A percentile compares a stretch with the other conserved stretches of the same genome.
phyloP scores from a whole-genome alignment of 2,329 filamentous ascomycete genomes.

The Paecilomyces dactylethromorphus region DNA sequence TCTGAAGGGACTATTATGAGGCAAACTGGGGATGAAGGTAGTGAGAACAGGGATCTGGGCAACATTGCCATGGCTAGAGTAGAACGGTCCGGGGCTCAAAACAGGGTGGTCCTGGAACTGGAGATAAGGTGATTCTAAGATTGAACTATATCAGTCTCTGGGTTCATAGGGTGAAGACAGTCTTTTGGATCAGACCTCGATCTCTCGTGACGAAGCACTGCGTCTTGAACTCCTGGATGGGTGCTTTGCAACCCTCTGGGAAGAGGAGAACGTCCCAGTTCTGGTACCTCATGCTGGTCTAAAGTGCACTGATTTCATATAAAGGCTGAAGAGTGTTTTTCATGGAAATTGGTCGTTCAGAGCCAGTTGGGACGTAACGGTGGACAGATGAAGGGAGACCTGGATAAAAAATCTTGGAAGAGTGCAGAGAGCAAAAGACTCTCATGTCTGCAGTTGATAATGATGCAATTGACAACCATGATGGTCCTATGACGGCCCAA shows the following conservation, averaged over 20 bases:
- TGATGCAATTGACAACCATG: too few species aligned
- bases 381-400: too few species aligned
- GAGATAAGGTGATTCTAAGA: slow-evolving; percentile 47
- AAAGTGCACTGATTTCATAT: background rate
- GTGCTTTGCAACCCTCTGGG: slow-evolving; percentile 59
- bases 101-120: slow-evolving; percentile 34
- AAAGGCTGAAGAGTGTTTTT: background rate
- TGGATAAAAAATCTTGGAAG: too few species aligned
- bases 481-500: too few species aligned
- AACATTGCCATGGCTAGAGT: slow-evolving; percentile 16
- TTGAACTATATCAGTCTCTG: background rate
- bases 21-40: slow-evolving; percentile 63
- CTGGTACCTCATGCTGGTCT: slow-evolving; percentile 67
- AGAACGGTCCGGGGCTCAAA: slow-evolving; percentile 22
- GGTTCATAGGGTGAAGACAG: slow-evolving; percentile 3
- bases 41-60: slow-evolving; percentile 58
- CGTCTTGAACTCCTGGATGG: slow-evolving; percentile 76
- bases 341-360: background rate
- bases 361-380: background rate
- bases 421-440: too few species aligned
- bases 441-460: too few species aligned
- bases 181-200: slow-evolving; percentile 29
- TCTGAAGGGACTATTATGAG: slow-evolving; percentile 54
- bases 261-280: slow-evolving; percentile 85
- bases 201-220: slow-evolving; percentile 62